phyloP scores from a whole-genome alignment of 208 protist genomes.

The Trypanosoma grayi region DNA sequence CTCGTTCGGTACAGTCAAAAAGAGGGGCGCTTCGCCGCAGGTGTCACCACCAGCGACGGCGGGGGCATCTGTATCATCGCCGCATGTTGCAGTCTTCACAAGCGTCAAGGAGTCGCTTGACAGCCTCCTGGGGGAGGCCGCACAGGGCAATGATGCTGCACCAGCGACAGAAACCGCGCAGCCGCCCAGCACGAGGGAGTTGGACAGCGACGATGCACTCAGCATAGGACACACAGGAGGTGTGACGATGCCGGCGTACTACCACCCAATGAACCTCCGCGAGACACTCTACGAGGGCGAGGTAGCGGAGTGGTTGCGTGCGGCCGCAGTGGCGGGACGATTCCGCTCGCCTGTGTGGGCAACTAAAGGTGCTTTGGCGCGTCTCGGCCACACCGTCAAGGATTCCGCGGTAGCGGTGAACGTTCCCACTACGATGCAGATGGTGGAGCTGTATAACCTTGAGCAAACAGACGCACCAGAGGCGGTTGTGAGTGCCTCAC shows the following conservation, averaged over 20 bases:
- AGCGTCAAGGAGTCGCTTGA: conserved; percentile 4
- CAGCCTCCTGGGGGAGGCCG: conserved; percentile 7
- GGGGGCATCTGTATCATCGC: background rate
- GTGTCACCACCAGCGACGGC: background rate
- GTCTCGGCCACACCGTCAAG: conserved; percentile 14
- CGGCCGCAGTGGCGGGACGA: conserved; percentile 8
- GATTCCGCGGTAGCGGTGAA: conserved; percentile 29
- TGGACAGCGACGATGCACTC: background rate
- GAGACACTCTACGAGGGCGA: conserved; percentile 27
- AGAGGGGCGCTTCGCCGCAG: background rate
- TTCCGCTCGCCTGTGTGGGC: conserved; percentile 59
- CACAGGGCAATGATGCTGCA: background rate
- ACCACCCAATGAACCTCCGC: conserved; percentile 20
- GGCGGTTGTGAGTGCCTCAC: background rate
- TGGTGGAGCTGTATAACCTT: conserved; percentile 50
- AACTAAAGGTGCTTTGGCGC: conserved; percentile 19
- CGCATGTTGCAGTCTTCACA: background rate
- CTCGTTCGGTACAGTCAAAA: background rate
- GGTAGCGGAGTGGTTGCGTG: conserved; percentile 19
- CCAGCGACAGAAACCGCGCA: background rate
- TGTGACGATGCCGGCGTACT: conserved; percentile 4
- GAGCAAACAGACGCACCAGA: conserved; percentile 41
- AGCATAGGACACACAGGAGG: no score
- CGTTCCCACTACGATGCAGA: background rate
- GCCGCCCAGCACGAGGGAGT: background rate